These are phyloP conservation scores for Musa schizocarpa DNA, from an alignment of 176 grass and related monocot genomes.

Conservation along the genomic window DNA sequence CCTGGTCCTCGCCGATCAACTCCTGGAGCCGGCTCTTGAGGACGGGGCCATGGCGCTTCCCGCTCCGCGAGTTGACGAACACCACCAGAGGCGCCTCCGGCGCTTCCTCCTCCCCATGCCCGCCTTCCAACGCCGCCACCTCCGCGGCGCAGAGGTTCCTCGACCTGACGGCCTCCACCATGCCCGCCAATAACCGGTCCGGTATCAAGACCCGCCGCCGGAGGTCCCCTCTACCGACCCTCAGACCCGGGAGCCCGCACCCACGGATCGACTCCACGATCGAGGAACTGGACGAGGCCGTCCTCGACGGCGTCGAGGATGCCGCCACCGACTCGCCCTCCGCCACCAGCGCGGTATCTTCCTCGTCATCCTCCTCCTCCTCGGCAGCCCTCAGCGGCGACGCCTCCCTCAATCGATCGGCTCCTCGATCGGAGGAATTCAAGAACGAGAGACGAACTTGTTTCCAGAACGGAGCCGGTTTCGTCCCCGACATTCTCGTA, in stretches of 20 bases:
- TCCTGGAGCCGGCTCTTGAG: constrained; percentile 75
- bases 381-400: too few relatives aligned
- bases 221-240: constrained; percentile 58
- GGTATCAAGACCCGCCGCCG: constrained; percentile 38
- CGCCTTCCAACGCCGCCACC: constrained; percentile 10
- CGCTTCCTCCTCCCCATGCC: constrained; percentile 30
- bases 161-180: constrained; percentile 43
- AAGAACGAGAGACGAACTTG: too few relatives aligned
- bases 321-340: too few relatives aligned
- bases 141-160: constrained; percentile 24
- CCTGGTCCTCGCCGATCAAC: constrained; percentile 75
- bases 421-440: too few relatives aligned
- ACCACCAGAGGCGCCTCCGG: constrained; percentile 63
- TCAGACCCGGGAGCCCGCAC: constrained; percentile 42
- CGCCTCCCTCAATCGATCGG: too few relatives aligned
- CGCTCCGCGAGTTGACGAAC: constrained; percentile 84
- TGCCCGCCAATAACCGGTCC: constrained; percentile 38
- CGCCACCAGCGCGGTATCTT: too few relatives aligned
- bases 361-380: too few relatives aligned
- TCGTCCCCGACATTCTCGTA: too few relatives aligned
- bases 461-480: too few relatives aligned
- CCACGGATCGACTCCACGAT: constrained; percentile 14
- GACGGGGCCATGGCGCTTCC: constrained; percentile 69
- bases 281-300: too few relatives aligned
- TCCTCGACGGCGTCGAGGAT: too few relatives aligned